phyloP scores from a whole-genome alignment of 306 rosid genomes.

The Corylus heterophylla region DNA sequence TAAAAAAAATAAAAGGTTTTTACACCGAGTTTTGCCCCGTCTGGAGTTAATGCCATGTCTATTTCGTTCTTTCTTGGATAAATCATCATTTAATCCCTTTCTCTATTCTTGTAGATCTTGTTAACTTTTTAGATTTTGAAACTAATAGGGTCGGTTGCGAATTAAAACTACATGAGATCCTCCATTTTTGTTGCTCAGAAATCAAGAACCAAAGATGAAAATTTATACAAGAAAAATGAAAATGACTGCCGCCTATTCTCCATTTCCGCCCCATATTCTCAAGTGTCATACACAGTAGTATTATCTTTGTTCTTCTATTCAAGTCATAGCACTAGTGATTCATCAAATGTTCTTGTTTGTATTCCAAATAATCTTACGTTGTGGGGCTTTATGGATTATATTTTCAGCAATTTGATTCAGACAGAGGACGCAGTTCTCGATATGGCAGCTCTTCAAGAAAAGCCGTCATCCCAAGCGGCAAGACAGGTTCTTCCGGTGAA shows the following conservation, averaged over 20 bases:
- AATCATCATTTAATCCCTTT: neutral
- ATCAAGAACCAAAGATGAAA: neutral
- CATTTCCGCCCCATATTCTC: neutral
- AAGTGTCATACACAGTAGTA: neutral
- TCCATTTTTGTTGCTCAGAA: neutral
- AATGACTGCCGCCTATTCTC: neutral
- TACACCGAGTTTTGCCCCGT: neutral
- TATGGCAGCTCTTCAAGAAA: slow-evolving; percentile 90
- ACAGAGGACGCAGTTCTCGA: slow-evolving; percentile 67
- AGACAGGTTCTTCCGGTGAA: slow-evolving; percentile 69
- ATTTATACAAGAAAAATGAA: neutral
- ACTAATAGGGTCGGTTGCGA: too few relatives aligned
- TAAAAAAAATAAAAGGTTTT: too few relatives aligned
- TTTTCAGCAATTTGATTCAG: slow-evolving; percentile 65
- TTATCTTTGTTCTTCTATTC: neutral
- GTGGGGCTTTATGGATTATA: slow-evolving; percentile 23
- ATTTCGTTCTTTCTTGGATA: neutral
- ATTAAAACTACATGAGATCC: neutral
- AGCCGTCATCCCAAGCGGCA: slow-evolving; percentile 56
- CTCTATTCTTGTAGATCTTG: too few relatives aligned
- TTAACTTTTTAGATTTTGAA: too few relatives aligned
- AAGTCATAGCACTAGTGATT: neutral
- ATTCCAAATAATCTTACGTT: neutral
- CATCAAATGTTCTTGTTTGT: neutral
- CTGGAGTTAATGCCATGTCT: neutral